Conservation (phyloP, 2,329 filamentous ascomycete genomes). For the Penicillium sp. region DNA sequence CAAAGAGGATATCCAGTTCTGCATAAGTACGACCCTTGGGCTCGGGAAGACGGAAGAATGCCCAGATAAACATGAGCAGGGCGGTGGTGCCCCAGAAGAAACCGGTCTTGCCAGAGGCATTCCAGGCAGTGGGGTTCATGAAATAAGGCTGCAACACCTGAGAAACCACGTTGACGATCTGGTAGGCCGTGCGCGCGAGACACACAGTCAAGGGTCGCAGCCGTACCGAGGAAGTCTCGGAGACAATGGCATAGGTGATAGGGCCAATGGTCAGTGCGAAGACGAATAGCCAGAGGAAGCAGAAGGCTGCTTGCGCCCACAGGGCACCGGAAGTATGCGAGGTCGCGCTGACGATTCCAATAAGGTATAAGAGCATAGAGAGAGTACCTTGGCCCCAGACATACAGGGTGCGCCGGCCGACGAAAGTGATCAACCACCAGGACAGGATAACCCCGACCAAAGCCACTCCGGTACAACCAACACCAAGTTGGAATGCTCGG, state of each 20-base stretch:
- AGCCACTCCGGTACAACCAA: slow-evolving; percentile 56
- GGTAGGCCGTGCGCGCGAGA: slow-evolving; percentile 55
- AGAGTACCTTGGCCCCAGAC: slow-evolving; percentile 34
- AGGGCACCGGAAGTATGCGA: slow-evolving; percentile 26
- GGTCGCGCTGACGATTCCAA: slow-evolving; percentile 30
- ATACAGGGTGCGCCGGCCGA: slow-evolving; percentile 46
- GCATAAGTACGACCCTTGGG: slow-evolving; percentile 41
- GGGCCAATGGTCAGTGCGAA: slow-evolving; percentile 60
- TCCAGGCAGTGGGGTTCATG: slow-evolving; percentile 37
- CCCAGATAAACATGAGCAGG: slow-evolving; percentile 33
- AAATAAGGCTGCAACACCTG: slow-evolving; percentile 42
- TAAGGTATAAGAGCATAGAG: slow-evolving; percentile 28
- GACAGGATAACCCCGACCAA: slow-evolving; percentile 54
- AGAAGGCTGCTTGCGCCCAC: slow-evolving; percentile 42
- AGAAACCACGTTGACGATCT: slow-evolving; percentile 51
- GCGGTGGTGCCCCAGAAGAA: slow-evolving; percentile 44
- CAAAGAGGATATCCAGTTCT: slow-evolving; percentile 47
- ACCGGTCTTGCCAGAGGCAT: slow-evolving; percentile 42
- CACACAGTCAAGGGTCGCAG: slow-evolving; percentile 59
- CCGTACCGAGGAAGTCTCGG: slow-evolving; percentile 57
- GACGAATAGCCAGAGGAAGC: slow-evolving; percentile 57
- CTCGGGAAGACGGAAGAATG: slow-evolving; percentile 43
- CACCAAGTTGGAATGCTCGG: slow-evolving; percentile 39
- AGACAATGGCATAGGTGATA: slow-evolving; percentile 55
- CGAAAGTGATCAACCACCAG: slow-evolving; percentile 46